These are phyloP conservation scores for Micractinium sp. DNA, from an alignment of 139 green algal genomes.

Conservation along the genomic window DNA sequence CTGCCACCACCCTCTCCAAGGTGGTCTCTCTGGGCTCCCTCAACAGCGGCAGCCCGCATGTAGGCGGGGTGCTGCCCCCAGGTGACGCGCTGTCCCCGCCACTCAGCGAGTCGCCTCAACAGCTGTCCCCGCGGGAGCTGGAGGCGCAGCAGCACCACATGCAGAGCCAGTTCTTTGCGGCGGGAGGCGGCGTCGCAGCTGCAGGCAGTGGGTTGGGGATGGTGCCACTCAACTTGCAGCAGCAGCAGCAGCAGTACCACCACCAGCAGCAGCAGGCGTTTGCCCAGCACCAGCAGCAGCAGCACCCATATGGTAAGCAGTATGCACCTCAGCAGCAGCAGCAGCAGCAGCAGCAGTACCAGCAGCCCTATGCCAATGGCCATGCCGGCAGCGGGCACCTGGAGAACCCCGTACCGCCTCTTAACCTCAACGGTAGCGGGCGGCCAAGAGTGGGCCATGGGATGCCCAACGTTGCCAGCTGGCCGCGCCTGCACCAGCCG, in stretches of 20 bases:
- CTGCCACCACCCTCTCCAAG: conserved; percentile 37
- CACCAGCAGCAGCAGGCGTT: conserved; percentile 3
- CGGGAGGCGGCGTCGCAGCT: not conserved
- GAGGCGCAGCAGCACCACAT: conserved; percentile 7
- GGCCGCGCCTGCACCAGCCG: not conserved
- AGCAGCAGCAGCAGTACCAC: conserved; percentile 17
- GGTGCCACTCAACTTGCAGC: not conserved
- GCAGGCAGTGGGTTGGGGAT: not conserved
- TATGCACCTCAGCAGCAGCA: not conserved
- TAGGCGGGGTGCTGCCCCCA: conserved; percentile 6
- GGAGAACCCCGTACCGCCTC: not conserved
- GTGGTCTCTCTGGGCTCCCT: conserved; percentile 32
- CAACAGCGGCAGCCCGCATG: conserved; percentile 23
- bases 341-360: conserved; percentile 10
- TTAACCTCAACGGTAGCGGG: too few species aligned
- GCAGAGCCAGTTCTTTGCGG: conserved; percentile 1
- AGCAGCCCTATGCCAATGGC: not conserved
- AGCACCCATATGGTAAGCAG: not conserved
- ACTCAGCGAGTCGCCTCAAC: conserved; percentile 24
- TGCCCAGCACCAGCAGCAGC: not conserved
- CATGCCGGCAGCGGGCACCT: not conserved
- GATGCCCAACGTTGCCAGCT: not conserved
- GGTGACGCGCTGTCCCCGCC: conserved; percentile 28
- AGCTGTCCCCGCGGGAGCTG: conserved; percentile 23
- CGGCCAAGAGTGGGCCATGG: too few species aligned